Percentiles rank a stretch among this genome's conserved stretches.
phyloP scores from a whole-genome alignment of 345 rosid genomes.

The Eucalyptus polyanthemos region DNA sequence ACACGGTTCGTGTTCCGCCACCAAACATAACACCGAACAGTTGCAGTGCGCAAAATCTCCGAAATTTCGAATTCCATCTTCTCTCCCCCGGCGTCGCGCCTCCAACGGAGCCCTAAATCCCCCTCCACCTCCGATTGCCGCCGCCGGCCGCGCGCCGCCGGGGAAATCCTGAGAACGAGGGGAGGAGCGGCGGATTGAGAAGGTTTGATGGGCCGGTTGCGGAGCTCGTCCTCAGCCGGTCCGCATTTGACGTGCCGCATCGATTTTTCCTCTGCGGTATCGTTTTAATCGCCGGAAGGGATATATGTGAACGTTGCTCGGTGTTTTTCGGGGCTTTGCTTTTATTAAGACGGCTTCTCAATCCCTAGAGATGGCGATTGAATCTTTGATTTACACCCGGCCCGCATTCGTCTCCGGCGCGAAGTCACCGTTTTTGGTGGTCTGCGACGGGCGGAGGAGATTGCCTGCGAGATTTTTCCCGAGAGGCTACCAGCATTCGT shows the following conservation, averaged over 20 bases:
- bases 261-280: neutral
- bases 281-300: neutral
- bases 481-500: neutral
- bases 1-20: neutral
- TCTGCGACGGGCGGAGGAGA: conserved; percentile 1
- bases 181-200: neutral
- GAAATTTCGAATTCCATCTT: neutral
- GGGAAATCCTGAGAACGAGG: neutral
- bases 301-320: neutral
- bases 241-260: neutral
- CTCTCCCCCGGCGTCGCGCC: neutral
- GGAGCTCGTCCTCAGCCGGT: neutral
- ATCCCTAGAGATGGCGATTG: conserved; percentile 13
- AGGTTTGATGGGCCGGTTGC: neutral
- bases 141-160: neutral
- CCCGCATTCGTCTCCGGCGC: conserved; percentile 12
- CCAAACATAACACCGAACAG: neutral
- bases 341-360: neutral
- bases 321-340: neutral
- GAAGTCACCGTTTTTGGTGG: conserved; percentile 7
- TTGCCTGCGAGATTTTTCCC: neutral
- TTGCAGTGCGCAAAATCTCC: neutral
- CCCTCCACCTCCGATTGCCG: neutral
- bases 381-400: conserved; percentile 33
- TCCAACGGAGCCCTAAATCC: neutral